Evolutionary conservation across 73 alveolate genomes (phyloP), one percentile per base, ranked within the genome.

Genomic region (Paramecium sexaurelia): DNA sequence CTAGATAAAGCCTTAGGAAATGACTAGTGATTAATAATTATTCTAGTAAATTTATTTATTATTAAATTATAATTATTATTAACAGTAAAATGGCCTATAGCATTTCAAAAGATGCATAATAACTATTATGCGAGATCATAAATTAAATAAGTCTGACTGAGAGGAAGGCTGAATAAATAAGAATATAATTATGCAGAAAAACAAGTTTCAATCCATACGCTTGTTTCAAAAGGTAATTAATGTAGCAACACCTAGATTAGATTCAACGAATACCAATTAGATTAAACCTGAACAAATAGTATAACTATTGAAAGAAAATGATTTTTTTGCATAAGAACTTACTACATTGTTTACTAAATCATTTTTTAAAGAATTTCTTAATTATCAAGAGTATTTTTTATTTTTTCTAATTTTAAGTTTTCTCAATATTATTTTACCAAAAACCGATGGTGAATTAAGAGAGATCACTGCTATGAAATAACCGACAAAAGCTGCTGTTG

Each of bases 401-500:
- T 29, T 3, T 10, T 51, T 51, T 6, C 15, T 40, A 39, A 41
- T 19, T 29, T 78, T 19, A 6, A 78, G 90, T 6, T 78, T 78
- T 33, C 33, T 78, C 15, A 20, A 37, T 6, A 2, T 78, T 33
- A 40, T 78, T 10, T 43, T 78, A 78, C 68, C 90, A 24, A 78
- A 78, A 78, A 39, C 55, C 2, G 90, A 78, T 22, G 9, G 45
- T 6, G 43, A 78, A 39, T 78, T 78, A 11, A 78, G 90, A 78
- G 90, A 78, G 17, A 43, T 78, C n/a, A 78, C 68, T n/a, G 90
- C 90, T 41, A 39, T 78, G 73, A 78, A 78, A 45, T 78, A 37
- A 22, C 90, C 90, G 3, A 26, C 71, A 7, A 26, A 19, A 43
- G 24, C 55, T 1, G 40, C 43, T 9, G n/a, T 43, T 19, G 90